These are phyloP conservation scores for Neurospora sp. DNA, from an alignment of 495 filamentous ascomycete species.

Conservation along the genomic window DNA sequence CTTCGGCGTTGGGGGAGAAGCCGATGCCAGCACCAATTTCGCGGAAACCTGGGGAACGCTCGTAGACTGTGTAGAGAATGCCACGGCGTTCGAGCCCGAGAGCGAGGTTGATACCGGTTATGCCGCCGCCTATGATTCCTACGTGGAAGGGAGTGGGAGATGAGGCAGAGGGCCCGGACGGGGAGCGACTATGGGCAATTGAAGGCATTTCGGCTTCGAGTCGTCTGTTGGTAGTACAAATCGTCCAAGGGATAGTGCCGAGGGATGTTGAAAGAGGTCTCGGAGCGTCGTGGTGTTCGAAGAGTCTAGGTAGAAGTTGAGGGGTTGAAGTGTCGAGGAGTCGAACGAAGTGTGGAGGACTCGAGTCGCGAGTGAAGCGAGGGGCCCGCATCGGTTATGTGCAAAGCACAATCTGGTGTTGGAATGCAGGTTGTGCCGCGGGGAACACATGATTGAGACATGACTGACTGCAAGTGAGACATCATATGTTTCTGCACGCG, in stretches of 20 bases:
- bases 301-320: background rate
- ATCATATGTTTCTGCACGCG: background rate
- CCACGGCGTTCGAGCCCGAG: conserved; percentile 43
- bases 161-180: conserved; percentile 14
- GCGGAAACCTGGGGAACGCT: conserved; percentile 39
- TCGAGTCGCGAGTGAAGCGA: background rate
- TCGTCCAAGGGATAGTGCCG: too few relatives aligned
- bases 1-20: conserved; percentile 48
- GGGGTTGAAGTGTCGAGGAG: background rate
- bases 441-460: background rate
- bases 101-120: conserved; percentile 48
- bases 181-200: background rate
- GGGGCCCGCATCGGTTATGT: background rate
- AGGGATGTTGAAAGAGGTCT: too few relatives aligned
- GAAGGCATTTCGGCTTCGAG: conserved; percentile 4
- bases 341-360: background rate
- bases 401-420: background rate
- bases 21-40: conserved; percentile 53
- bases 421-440: background rate
- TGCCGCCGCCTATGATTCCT: conserved; percentile 53
- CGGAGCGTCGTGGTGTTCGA: too few relatives aligned
- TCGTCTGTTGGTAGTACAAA: background rate
- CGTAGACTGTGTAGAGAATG: conserved; percentile 44
- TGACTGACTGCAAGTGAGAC: background rate
- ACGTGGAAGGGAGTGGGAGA: conserved; percentile 20